phyloP scores from a whole-genome alignment of 208 protist species.

The Acanthamoeba healyi region DNA sequence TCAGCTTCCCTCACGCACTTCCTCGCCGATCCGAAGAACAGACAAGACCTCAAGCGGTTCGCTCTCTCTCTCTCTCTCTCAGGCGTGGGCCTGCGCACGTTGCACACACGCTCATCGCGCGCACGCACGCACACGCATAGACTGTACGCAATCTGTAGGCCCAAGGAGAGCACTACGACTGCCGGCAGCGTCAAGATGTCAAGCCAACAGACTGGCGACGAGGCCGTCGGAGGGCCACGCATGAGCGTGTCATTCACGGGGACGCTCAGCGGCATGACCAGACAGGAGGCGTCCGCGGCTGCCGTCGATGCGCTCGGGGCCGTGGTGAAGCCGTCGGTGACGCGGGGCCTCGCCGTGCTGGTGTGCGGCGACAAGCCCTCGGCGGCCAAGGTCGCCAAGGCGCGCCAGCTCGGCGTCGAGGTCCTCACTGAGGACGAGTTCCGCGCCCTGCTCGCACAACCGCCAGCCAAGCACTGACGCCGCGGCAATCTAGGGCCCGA shows the following conservation, averaged over 20 bases:
- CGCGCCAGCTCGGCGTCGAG: neutral
- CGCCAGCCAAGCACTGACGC: too few species aligned
- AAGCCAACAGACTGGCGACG: neutral
- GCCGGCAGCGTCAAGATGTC: neutral
- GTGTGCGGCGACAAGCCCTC: slow-evolving; percentile 59
- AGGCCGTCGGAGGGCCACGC: neutral
- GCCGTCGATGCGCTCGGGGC: neutral
- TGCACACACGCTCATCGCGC: too few species aligned
- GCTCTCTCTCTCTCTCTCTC: neutral
- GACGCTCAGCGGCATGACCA: neutral
- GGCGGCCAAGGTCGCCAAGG: slow-evolving; percentile 9
- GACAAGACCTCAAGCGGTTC: neutral
- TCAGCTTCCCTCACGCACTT: neutral
- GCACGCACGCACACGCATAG: too few species aligned
- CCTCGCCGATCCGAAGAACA: neutral
- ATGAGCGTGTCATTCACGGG: slow-evolving; percentile 13
- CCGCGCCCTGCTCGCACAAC: neutral
- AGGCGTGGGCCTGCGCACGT: neutral
- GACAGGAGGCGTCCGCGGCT: neutral
- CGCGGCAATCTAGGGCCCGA: too few species aligned
- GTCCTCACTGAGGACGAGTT: neutral
- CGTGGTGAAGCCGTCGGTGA: slow-evolving; percentile 8
- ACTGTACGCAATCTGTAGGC: neutral
- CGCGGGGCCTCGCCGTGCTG: neutral
- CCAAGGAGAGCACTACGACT: neutral